These are phyloP conservation scores for Amanita rubescens DNA, from an alignment of 768 basidiomycete genomes.

Conservation along the genomic window DNA sequence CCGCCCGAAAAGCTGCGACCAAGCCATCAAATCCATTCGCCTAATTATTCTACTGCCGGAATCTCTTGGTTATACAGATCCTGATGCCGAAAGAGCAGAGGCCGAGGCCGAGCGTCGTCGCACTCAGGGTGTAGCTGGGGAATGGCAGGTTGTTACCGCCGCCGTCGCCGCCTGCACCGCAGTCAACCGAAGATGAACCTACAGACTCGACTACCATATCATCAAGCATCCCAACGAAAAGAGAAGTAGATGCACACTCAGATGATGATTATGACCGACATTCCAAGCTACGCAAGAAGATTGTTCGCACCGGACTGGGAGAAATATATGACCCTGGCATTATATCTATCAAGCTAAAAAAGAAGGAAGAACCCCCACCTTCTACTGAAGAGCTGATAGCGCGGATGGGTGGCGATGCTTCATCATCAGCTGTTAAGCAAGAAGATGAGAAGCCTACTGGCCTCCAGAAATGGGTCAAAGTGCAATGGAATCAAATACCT, in stretches of 20 bases:
- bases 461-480: conserved; percentile 27
- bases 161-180: conserved; percentile 12
- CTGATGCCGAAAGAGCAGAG: conserved; percentile 58
- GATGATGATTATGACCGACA: conserved; percentile 49
- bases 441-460: conserved; percentile 8
- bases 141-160: conserved; percentile 61
- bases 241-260: conserved; percentile 28
- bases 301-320: conserved; percentile 50
- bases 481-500: conserved; percentile 24
- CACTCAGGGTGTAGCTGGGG: conserved; percentile 65
- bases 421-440: conserved; percentile 5
- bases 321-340: conserved; percentile 78
- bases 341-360: conserved; percentile 59
- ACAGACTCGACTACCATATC: conserved; percentile 12
- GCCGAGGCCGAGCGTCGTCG: conserved; percentile 53
- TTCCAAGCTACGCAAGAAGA: conserved; percentile 68
- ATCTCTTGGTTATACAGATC: conserved; percentile 74
- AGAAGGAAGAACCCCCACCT: conserved; percentile 34
- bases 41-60: conserved; percentile 87
- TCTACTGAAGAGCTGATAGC: conserved; percentile 12
- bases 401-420: conserved; percentile 5
- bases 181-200: conserved; percentile 6
- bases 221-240: conserved; percentile 23
- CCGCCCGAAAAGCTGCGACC: conserved; percentile 28
- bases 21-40: conserved; percentile 62